Evolutionary conservation across 768 basidiomycete genomes (phyloP), one percentile per base, ranked within the genome.

Genomic region (Suillus discolor): DNA sequence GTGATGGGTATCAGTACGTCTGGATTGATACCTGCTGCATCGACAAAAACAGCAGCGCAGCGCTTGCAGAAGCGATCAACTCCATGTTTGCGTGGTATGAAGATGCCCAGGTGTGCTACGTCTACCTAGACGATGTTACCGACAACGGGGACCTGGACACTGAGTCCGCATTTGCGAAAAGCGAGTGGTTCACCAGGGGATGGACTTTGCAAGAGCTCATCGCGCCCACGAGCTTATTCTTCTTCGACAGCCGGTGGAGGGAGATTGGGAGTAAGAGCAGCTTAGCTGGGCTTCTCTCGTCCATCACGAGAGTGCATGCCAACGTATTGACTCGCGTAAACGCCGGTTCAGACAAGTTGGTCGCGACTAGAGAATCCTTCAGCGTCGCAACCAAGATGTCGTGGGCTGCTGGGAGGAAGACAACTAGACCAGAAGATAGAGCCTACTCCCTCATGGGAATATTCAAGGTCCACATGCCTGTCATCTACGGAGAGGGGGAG

Each of bases 391-490:
- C 65, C 36, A 62, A 45, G 31, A 62, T 71, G 45, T 60, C 44
- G 3, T 53, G 74, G 73, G 73, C 72, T 11, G 67, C 70, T 2
- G 59, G 59, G 8, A 63, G 74, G 31, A 70, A 65, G 16, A 71
- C 74, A 53, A 74, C 74, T 20, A 65, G 67, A 42, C 62, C 64
- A 42, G 72, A 71, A 62, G 74, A 75, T n/a, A 63, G 41, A 61
- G 68, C 72, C 25, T 71, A 74, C n/a, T 69, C 69, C n/a, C 64
- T 73, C 23, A 62, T 74, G 61, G 72, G 70, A 2, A 62, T 74
- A 16, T 71, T 73, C 45, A 65, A 55, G 13, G 65, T 73, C 61
- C 23, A 62, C 36, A 63, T 74, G 51, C 72, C 72, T 2, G 64
- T 73, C 23, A 64, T 64, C 15, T 75, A 73, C 36, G 72, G 74